A percentile compares a stretch with the other conserved stretches of the same genome.
Evolutionary conservation across 2,329 filamentous ascomycete genomes (phyloP).

Genomic region (Byssochlamys sp.): DNA sequence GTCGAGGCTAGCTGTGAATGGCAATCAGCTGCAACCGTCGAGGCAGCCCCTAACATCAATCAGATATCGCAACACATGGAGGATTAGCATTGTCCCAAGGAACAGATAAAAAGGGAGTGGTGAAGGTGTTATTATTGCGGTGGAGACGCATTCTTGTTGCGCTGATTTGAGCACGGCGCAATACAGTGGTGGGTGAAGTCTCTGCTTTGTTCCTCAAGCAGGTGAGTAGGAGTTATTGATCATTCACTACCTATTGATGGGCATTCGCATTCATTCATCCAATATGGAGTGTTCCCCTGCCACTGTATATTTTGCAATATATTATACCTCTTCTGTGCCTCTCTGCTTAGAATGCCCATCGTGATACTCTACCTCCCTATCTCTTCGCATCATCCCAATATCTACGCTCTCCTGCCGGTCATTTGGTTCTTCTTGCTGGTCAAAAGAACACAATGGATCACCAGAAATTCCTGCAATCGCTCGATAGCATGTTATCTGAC

Average conservation of each 20-base stretch:
- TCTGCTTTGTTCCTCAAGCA: background rate
- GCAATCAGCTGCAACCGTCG: background rate
- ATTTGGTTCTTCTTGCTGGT: background rate
- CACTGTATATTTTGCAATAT: background rate
- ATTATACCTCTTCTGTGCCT: background rate
- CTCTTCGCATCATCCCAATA: background rate
- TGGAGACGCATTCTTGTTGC: background rate
- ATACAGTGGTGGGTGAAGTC: background rate
- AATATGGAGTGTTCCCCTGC: background rate
- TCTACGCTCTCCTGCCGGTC: background rate
- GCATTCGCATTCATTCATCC: background rate
- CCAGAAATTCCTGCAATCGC: background rate
- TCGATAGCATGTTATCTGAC: constrained; percentile 1
- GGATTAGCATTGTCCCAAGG: background rate
- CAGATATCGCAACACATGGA: background rate
- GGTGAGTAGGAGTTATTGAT: background rate
- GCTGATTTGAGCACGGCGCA: background rate
- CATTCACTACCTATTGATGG: background rate
- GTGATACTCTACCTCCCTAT: background rate
- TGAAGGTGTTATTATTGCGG: background rate
- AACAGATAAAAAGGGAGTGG: background rate
- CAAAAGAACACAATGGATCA: background rate
- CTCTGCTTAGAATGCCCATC: background rate
- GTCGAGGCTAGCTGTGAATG: background rate
- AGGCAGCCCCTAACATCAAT: background rate